These are phyloP conservation scores for Acanthamoeba divionensis DNA, from an alignment of 208 protist species.

Conservation along the genomic window DNA sequence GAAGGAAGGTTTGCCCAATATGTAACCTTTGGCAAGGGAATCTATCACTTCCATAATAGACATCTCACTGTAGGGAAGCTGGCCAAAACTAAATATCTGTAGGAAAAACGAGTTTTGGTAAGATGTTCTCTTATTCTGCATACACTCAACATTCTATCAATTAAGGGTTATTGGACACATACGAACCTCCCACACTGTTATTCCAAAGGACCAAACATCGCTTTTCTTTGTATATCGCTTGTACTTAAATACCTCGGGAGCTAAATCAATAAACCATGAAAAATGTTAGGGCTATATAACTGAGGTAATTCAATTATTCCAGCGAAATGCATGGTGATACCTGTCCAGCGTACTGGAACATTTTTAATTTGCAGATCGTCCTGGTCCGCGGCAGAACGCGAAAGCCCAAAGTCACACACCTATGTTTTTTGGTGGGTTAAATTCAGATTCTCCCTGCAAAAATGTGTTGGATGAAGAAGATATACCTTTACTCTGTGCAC, in stretches of 20 bases:
- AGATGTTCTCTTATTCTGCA: too few relatives aligned
- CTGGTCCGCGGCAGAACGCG: neutral
- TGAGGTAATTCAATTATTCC: neutral
- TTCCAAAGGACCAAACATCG: conserved; percentile 40
- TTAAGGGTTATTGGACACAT: too few relatives aligned
- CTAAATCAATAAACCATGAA: neutral
- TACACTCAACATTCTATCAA: neutral
- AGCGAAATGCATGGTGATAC: neutral
- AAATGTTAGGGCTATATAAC: neutral
- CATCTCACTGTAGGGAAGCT: conserved; percentile 15
- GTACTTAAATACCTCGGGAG: conserved; percentile 41
- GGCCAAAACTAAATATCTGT: conserved; percentile 48
- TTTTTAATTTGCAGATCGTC: conserved; percentile 10
- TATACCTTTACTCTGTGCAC: conserved; percentile 20
- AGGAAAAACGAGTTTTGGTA: neutral
- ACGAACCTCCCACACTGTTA: conserved; percentile 41
- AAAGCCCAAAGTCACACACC: conserved; percentile 53
- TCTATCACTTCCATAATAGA: conserved; percentile 10
- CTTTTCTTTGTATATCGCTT: neutral
- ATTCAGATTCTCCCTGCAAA: too few relatives aligned
- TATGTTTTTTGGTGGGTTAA: too few relatives aligned
- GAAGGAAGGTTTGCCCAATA: neutral
- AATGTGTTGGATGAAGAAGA: neutral
- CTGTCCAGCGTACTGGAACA: conserved; percentile 34
- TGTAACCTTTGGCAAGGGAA: neutral